Base-by-base conservation (phyloP, 2,329 filamentous ascomycete species). In the Zasmidium angulare region DNA sequence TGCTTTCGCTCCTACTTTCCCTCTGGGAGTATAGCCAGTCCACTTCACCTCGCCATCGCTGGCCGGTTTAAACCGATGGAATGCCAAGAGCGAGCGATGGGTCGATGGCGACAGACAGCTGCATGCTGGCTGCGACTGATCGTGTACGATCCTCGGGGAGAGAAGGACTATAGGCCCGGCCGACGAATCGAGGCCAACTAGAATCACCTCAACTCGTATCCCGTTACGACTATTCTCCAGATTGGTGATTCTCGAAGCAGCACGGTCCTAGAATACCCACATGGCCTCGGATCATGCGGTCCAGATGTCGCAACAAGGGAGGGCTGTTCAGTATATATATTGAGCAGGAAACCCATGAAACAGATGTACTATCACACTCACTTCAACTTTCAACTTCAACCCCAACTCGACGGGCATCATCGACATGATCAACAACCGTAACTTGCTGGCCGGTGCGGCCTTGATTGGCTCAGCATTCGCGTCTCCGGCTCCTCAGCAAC, bases 401-500 rank as follows among this genome's bases (percentile, higher is more conserved):
- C n/a, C n/a, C 36, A 17, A 17, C 11, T 10, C 3, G 36, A 17
- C 29, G 29, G n/a, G 3, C 19, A 29, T 24, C 21, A 2, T 17
- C 51, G 46, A 7, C 3, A 53, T 53, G 51, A 46, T 23, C n/a
- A 31, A 40, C 31, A 24, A 31, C 20, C 51, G 40, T 10, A 20
- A 54, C 17, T 24, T 58, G 17, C 19, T 53, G n/a, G 20, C 46
- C 11, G 50, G 40, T 20, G 58, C 58, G 26, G 63, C 60, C 19
- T 46, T 65, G 48, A 55, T 60, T 46, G 58, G 56, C 31, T 43
- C 60, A 21, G 56, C 58, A 26, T 50, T 51, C 36, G 63, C 61
- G 17, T 55, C 50, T 20, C 60, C 60, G 19, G 63, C 63, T 43
- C 60, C 63, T 12, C 63, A 63, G 17, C 47, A 58, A 26, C 57